phyloP scores from a whole-genome alignment of 2,329 filamentous ascomycete species.

The Parascedosporium putredinis region DNA sequence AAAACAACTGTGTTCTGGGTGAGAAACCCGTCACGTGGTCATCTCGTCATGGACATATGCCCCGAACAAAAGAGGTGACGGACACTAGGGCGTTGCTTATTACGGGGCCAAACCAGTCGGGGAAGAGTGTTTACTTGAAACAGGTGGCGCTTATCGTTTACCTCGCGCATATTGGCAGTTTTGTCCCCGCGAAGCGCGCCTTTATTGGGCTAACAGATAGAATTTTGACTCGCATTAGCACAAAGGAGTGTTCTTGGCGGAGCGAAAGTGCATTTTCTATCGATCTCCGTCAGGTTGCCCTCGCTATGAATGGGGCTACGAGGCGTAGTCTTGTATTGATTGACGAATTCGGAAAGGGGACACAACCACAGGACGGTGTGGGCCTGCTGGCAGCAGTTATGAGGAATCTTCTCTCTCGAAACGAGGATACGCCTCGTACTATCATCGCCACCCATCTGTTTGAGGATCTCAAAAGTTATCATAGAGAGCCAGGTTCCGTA shows the following conservation, averaged over 20 bases:
- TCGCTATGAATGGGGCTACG: constrained; percentile 66
- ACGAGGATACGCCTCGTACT: constrained; percentile 39
- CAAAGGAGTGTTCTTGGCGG: constrained; percentile 51
- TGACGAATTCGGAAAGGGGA: constrained; percentile 77
- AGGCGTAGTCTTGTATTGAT: constrained; percentile 72
- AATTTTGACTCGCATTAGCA: constrained; percentile 77
- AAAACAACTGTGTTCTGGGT: constrained; percentile 65
- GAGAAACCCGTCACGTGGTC: no score
- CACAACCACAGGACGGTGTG: constrained; percentile 45
- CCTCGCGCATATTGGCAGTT: constrained; percentile 86
- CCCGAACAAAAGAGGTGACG: no score
- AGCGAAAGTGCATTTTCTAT: constrained; percentile 58
- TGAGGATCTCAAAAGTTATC: constrained; percentile 60
- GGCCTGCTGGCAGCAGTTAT: constrained; percentile 49
- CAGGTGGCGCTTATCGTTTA: constrained; percentile 87
- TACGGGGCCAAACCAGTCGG: constrained; percentile 92
- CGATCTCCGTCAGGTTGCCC: constrained; percentile 77
- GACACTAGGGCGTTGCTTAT: no score
- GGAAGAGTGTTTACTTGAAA: constrained; percentile 93
- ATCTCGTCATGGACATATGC: no score
- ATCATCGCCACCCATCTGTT: constrained; percentile 54
- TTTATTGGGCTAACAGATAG: constrained; percentile 82
- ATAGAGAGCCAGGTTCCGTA: constrained; percentile 37
- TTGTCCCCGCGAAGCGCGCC: constrained; percentile 70
- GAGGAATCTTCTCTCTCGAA: constrained; percentile 41